Base-by-base conservation (phyloP, 306 rosid species). In the Astragalus glycyphyllos region DNA sequence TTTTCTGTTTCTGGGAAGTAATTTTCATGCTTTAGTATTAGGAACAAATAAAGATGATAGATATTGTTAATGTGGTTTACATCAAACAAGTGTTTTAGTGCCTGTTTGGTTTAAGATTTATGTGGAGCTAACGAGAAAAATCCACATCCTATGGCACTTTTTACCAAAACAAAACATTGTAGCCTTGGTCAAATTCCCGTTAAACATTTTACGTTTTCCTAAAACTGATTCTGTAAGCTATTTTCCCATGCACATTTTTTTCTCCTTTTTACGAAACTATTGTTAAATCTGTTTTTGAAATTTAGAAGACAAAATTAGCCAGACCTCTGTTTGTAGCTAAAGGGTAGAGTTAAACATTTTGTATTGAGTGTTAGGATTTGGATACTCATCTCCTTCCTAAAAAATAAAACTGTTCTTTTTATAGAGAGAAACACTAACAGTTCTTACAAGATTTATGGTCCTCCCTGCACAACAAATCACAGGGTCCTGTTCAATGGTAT, bases 321-420 rank as follows among this genome's bases (percentile, higher is more conserved):
- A 65, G 17, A 54, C 38, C 35, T 5, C 63, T 41, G 54, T 47
- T 47, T 67, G 55, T 58, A 40, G 56, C 56, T 58, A 41, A 58
- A 58, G 47, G 50, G 41, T 76, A 15, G 41, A 45, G 67, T 65
- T 66, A 46, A 59, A 65, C 65, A 26, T 68, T 31, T 46, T 37
- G 51, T 41, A 37, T 46, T 51, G 57, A 54, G 57, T 44, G 47
- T 6, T 42, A 8, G 40, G 72, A 55, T 74, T 53, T 65, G 58
- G 48, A 54, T 74, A n/a, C 20, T 50, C 49, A 44, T 65, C 7
- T 42, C 23, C 37, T 49, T 51, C 53, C 7, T 59, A 53, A 53
- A 51, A 14, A 37, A 26, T 62, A 32, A 26, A 47, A 38, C n/a
- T 26, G 44, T 5, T 60, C 9, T 14, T 62, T 51, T 51, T 44